Evolutionary conservation across 1,139 yeast genomes (phyloP), one percentile per base, ranked within the genome.

Genomic region (Suhomyces coccinellae): DNA sequence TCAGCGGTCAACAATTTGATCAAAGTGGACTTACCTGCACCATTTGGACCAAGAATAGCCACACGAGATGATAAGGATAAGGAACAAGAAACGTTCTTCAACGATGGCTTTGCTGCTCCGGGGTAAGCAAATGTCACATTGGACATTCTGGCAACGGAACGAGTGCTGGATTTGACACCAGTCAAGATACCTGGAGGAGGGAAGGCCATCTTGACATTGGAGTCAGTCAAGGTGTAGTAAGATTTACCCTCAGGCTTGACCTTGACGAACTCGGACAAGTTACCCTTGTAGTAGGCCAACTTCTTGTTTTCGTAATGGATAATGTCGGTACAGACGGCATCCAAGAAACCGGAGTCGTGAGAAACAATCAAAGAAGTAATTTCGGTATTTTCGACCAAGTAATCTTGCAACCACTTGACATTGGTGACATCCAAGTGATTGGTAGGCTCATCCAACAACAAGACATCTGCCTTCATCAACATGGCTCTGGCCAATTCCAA

Each of bases 1-100:
- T 93, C 99, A 52, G 88, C 99, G 11, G 98, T 93, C 58, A 93
- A 77, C 44, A 91, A 75, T 69, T 93, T 93, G 69, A 93, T 93
- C 61, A 93, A 77, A 15, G 99, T 93, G 7, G 97, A 89, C 67
- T 93, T 93, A 74, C 99, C 99, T 46, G 99, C 99, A 78, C 99
- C 99, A 66, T 93, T 93, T 52, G 99, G 98, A 46, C 99, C 99
- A 52, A 93, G 72, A 60, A 93, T 85, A 38, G 98, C 99, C 53
- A 93, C 97, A 72, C 99, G 86, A 35, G 98, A 91, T 14, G 96
- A 87, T 52, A 93, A 75, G 1, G 96, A 87, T 52, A 93, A 78
- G 12, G 96, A 86, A 69, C 96, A 88, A 4, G 96, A 85, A 41
- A 90, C 95, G 62, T 88, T 63, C 26, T 66, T 62, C 58, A 93